Evolutionary conservation across 192 early-diverging fungal species (phyloP), one percentile per base, ranked within the genome.

Genomic region (Pecoramyces ruminantium): DNA sequence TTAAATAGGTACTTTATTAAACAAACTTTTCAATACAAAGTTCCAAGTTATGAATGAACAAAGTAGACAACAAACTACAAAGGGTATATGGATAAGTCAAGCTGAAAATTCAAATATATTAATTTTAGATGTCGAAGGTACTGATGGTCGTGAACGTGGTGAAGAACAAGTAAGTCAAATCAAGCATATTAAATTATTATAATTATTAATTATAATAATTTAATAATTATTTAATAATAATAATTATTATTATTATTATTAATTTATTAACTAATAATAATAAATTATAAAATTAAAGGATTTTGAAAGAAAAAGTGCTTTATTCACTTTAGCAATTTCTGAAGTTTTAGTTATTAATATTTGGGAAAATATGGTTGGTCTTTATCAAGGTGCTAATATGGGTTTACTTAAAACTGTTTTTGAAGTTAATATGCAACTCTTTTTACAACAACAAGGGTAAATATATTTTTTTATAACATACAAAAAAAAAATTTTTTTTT

Each of bases 351-450:
- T 99, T 67, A 91, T 99, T 80, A 99, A 99, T 85, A 91, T 99
- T 87, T 99, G 97, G 95, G 98, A 99, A 83, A 93, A 96, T 84
- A 93, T 93, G 84, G 96, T 99, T 29, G 98, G 97, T 34, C 88
- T 99, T 34, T 99, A 99, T 88, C 94, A 98, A 84, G 96, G 98
- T 29, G 98, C 98, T 38, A 99, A 99, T 83, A 96, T 99, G 95
- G 96, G 96, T 27, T 87, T 99, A 51, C 87, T 99, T 27, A 98
- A 98, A 86, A 98, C 96, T 11, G 98, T 99, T 0, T 93, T 99
- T 86, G 98, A 99, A 81, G 98, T 99, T 39, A 98, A 99, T 83
- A 84, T 99, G 83, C 95, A 98, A 85, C 89, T 99, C 40, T 99
- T 99, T 84, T 94, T 96, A 84, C 84, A 88, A 79, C 84, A 92